Evolutionary conservation across 257 asterid species (phyloP), one percentile per base, ranked within the genome.

Genomic region (Salvia miltiorrhiza): DNA sequence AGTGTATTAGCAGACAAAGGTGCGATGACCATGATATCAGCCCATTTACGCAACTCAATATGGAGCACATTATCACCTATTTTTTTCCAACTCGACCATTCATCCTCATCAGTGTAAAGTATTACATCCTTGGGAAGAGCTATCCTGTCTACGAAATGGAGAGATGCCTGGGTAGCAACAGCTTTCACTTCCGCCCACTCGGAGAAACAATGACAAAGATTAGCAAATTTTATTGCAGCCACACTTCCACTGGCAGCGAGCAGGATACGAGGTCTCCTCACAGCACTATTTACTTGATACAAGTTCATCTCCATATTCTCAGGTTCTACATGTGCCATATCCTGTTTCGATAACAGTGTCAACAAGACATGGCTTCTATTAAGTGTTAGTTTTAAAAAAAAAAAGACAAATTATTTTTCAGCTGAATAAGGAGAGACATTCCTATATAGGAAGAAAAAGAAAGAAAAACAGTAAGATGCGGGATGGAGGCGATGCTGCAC

Each of bases 181-280:
- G 97, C 98, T 77, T 82, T 88, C 35, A 93, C 97, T 70, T 90
- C 98, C 28, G 97, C 92, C 97, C 97, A 90, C 69, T 93, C 96
- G 33, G 86, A 72, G 72, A 93, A 83, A 70, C 86, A 77, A 50
- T 81, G 90, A 74, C 98, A 92, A 17, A 93, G 88, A 69, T 83
- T 85, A 3, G 96, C 85, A 75, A 93, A 93, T 79, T 93, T 88
- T 37, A 88, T 88, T 39, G 97, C 88, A 45, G 96, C 98, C 47
- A 93, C 98, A 74, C 98, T 86, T 63, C 97, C 98, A 75, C 96
- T 84, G 10, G 96, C 91, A 11, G 96, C 97, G 37, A 93, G 91
- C 44, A 93, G 82, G 69, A 93, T 87, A 19, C 81, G 87, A 56
- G 98, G 95, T 68, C 79, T 93, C 68, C 90, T 83, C 37, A 78